Evolutionary conservation across 2,329 filamentous ascomycete genomes (phyloP).

Genomic region (Sporothrix pseudoabietina): DNA sequence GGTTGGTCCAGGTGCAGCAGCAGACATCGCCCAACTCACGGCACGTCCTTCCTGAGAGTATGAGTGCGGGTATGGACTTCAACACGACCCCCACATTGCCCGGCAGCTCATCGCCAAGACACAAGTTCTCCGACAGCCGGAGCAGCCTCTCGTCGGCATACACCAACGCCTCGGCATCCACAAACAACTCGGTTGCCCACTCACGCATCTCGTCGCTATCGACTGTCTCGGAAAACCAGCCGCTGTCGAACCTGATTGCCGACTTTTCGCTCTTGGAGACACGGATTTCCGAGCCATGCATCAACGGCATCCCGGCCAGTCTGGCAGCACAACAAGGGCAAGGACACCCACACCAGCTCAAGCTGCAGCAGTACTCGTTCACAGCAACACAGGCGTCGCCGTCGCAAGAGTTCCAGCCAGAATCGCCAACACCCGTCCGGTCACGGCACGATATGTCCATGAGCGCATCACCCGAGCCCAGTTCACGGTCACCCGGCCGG

Average conservation of each 20-base stretch:
- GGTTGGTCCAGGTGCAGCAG: conserved; percentile 36
- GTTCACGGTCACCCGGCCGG: conserved; percentile 22
- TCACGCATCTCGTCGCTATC: conserved; percentile 59
- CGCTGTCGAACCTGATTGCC: conserved; percentile 40
- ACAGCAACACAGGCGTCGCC: background rate
- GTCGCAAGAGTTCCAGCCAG: conserved; percentile 26
- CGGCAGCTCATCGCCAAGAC: conserved; percentile 43
- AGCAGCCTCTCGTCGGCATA: conserved; percentile 57
- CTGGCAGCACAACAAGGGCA: background rate
- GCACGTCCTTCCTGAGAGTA: conserved; percentile 29
- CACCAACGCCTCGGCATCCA: conserved; percentile 46
- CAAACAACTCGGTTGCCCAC: conserved; percentile 48
- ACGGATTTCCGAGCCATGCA: conserved; percentile 38
- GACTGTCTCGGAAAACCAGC: conserved; percentile 50
- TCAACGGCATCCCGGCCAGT: background rate
- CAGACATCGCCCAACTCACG: conserved; percentile 32
- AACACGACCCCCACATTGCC: background rate
- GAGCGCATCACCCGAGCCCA: conserved; percentile 27
- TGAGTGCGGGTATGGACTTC: background rate
- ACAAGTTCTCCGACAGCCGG: conserved; percentile 55
- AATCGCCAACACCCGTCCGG: conserved; percentile 36
- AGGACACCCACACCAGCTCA: conserved; percentile 18
- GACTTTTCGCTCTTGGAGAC: conserved; percentile 47
- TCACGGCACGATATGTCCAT: conserved; percentile 27
- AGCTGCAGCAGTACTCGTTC: conserved; percentile 29